phyloP scores from a whole-genome alignment of 352 stramenopile genomes.

The Pythium chondricola region DNA sequence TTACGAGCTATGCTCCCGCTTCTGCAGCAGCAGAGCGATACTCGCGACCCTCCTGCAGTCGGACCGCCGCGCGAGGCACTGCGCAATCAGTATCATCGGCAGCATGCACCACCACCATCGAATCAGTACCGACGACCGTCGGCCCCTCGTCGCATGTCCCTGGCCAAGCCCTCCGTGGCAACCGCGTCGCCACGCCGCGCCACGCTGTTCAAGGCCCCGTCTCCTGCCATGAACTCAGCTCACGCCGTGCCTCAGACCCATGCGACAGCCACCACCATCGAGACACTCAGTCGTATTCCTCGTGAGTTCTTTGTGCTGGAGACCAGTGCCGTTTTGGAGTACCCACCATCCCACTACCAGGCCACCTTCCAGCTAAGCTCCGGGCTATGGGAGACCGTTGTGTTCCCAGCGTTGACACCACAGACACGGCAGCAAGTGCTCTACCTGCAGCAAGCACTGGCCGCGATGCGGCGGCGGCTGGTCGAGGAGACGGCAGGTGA shows the following conservation, averaged over 20 bases:
- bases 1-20: not conserved
- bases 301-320: slow-evolving; percentile 79
- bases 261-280: slow-evolving; percentile 2
- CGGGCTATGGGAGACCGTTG: slow-evolving; percentile 57
- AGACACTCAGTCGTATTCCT: slow-evolving; percentile 33
- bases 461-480: slow-evolving; percentile 50
- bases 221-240: not conserved
- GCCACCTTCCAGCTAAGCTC: slow-evolving; percentile 36
- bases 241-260: not conserved
- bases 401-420: slow-evolving; percentile 63
- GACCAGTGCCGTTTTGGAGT: slow-evolving; percentile 59
- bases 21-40: not conserved
- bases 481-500: too few relatives aligned
- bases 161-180: slow-evolving; percentile 1
- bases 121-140: not conserved
- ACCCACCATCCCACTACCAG: slow-evolving; percentile 50
- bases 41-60: too few relatives aligned
- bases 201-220: not conserved
- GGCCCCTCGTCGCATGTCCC: slow-evolving; percentile 1
- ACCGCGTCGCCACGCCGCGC: slow-evolving; percentile 6
- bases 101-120: not conserved
- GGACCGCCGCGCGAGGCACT: slow-evolving; percentile 7
- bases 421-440: slow-evolving; percentile 68
- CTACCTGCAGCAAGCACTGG: slow-evolving; percentile 52
- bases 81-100: not conserved